Evolutionary conservation across 108 stramenopile genomes (phyloP).

Genomic region (Craspedostauros australis): DNA sequence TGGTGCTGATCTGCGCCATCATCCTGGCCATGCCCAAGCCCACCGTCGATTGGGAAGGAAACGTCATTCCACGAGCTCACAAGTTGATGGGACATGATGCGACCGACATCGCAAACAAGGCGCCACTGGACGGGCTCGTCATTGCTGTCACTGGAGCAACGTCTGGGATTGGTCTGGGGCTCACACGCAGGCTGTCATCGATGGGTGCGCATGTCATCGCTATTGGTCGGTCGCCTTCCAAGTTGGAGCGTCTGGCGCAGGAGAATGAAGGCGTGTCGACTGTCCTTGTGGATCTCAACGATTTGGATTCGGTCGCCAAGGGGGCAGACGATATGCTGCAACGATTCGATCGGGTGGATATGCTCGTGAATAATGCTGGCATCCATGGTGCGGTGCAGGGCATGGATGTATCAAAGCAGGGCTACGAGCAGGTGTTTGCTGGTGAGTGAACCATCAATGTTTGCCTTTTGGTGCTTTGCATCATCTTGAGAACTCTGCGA

Average conservation of each 20-base stretch:
- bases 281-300: conserved; percentile 34
- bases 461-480: too few species aligned
- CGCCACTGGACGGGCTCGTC: conserved; percentile 23
- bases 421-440: conserved; percentile 23
- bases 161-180: conserved; percentile 34
- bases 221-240: conserved; percentile 30
- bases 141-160: conserved; percentile 46
- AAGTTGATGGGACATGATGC: too few species aligned
- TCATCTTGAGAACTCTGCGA: too few species aligned
- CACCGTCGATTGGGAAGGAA: too few species aligned
- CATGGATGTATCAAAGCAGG: conserved; percentile 6
- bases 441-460: conserved; percentile 4
- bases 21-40: too few species aligned
- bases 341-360: conserved; percentile 31
- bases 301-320: conserved; percentile 36
- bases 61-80: too few species aligned
- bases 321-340: conserved; percentile 31
- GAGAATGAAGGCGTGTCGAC: too few species aligned
- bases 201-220: conserved; percentile 47
- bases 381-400: conserved; percentile 15
- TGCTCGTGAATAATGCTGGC: conserved; percentile 58
- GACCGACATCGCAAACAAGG: too few species aligned
- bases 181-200: conserved; percentile 11
- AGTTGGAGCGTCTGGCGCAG: conserved; percentile 19
- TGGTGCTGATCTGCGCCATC: too few species aligned